Conservation (phyloP, 1,284 basidiomycete species). For the Papiliotrema laurentii region DNA sequence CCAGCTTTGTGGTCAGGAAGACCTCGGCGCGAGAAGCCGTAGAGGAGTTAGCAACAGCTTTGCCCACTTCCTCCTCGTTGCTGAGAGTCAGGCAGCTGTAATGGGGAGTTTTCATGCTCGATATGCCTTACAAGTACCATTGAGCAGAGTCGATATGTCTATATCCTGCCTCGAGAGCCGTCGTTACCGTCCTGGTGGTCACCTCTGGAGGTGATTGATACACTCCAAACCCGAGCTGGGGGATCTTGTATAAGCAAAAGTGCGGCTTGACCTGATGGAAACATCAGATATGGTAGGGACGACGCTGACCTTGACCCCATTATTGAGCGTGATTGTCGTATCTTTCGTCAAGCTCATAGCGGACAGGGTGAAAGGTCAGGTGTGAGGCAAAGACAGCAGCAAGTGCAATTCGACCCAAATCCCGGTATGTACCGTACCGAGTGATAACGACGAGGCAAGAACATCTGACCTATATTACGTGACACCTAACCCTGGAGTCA, state of each 20-base stretch:
- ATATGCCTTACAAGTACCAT: constrained; percentile 27
- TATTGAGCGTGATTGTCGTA: constrained; percentile 10
- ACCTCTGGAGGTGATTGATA: constrained; percentile 63
- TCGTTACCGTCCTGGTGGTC: constrained; percentile 55
- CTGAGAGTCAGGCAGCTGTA: constrained; percentile 2
- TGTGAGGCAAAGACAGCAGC: no score
- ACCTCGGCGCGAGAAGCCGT: constrained; percentile 33
- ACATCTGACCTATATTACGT: no score
- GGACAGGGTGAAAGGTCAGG: no score
- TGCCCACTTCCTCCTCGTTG: constrained; percentile 28
- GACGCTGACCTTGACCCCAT: constrained; percentile 10
- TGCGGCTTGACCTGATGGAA: not conserved
- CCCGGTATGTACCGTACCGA: no score
- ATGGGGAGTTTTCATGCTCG: not conserved
- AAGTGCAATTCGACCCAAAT: no score
- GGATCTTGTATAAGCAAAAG: constrained; percentile 50
- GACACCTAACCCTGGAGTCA: no score
- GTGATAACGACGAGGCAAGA: no score
- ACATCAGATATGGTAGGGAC: not conserved
- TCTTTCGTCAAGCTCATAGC: not conserved
- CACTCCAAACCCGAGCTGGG: constrained; percentile 72
- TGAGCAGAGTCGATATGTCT: constrained; percentile 41
- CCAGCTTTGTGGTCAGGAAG: constrained; percentile 57
- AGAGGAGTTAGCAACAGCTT: constrained; percentile 13
- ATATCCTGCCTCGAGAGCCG: constrained; percentile 68